These are phyloP conservation scores for Scleroderma citrinum DNA, from an alignment of 768 basidiomycete genomes.

Conservation along the genomic window DNA sequence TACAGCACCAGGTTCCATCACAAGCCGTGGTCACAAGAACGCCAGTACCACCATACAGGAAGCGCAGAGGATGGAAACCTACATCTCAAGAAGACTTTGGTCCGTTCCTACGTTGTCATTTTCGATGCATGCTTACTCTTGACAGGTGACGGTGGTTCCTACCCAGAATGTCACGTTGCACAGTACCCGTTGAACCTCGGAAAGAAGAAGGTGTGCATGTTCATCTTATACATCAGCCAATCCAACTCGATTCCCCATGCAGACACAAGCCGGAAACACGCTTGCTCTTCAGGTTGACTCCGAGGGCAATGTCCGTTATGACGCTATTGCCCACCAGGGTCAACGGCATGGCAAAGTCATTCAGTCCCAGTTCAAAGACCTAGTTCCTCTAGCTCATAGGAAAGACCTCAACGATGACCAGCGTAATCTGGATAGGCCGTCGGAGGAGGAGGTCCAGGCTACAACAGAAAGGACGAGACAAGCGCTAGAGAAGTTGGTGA, in stretches of 20 bases:
- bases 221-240: not conserved
- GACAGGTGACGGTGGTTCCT: constrained; percentile 77
- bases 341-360: constrained; percentile 80
- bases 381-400: constrained; percentile 86
- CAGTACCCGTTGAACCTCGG: constrained; percentile 97
- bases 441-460: constrained; percentile 86
- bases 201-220: constrained; percentile 73
- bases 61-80: constrained; percentile 83
- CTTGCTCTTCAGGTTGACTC: constrained; percentile 94
- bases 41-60: constrained; percentile 78
- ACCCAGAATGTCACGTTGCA: constrained; percentile 93
- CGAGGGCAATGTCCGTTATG: constrained; percentile 95
- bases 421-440: constrained; percentile 82
- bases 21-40: constrained; percentile 44
- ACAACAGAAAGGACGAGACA: constrained; percentile 88
- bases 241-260: not conserved
- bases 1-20: constrained; percentile 24
- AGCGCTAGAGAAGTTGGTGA: constrained; percentile 89
- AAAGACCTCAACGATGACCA: constrained; percentile 78
- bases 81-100: constrained; percentile 78
- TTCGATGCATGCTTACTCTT: constrained; percentile 2
- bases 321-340: constrained; percentile 94
- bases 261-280: constrained; percentile 91
- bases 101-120: constrained; percentile 29
- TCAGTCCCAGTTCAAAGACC: constrained; percentile 96